Evolutionary conservation across 345 rosid species (phyloP), one percentile per base, ranked within the genome.

Genomic region (Salix dunnii): DNA sequence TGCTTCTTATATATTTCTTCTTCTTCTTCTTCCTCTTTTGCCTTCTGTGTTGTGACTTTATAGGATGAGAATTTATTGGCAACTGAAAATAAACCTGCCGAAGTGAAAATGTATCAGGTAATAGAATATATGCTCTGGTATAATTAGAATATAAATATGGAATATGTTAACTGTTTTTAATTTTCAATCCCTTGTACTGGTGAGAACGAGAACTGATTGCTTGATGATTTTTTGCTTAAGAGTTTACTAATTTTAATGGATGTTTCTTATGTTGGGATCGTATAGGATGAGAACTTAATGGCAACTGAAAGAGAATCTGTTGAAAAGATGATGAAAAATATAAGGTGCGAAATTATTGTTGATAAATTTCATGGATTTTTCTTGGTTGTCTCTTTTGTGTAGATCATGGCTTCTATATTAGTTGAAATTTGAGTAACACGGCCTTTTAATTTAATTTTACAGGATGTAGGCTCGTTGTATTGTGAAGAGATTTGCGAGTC

Each of bases 231-330:
- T 46, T 46, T 12, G 16, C 17, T 46, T 14, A 46, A 46, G 6
- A 11, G 51, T 14, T 46, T 46, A 12, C 17, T 3, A 46, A 12
- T 46, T 48, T 48, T 48, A 14, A 48, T 48, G 7, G 53, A 48
- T 48, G 53, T 55, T n/a, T n/a, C 55, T 60, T 49, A 7, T 74
- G 66, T 25, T 46, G 51, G 62, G 21, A 51, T 12, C 77, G 60
- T 66, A 13, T 78, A 75, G 82, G 65, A 51, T 70, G 67, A 78
- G 11, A 30, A 49, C 69, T 7, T 23, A 31, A 51, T 53, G 51
- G 67, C 74, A 58, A 60, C 76, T 68, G 72, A 80, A 63, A 74
- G 9, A 25, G 31, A 68, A 49, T 36, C 42, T 48, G 21, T 38
- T 66, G 73, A 40, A 58, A 58, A 73, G 69, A 78, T n/a, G n/a